A percentile compares a stretch with the other conserved stretches of the same genome.
Evolutionary conservation across 768 basidiomycete species (phyloP).

Genomic region (Pholiota microspora): DNA sequence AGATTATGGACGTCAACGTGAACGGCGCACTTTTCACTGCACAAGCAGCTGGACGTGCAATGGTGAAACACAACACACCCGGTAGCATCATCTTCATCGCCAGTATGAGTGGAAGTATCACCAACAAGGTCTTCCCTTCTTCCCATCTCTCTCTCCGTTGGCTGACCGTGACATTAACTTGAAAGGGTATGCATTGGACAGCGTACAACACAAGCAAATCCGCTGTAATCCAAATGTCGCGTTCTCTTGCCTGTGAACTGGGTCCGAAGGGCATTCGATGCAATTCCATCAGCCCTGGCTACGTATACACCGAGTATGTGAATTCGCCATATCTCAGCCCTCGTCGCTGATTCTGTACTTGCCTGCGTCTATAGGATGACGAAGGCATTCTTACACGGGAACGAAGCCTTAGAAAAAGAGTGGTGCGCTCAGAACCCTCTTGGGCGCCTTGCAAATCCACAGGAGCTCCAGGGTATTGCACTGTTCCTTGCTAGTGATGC

Average conservation of each 20-base stretch:
- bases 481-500: conserved; percentile 69
- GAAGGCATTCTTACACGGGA: conserved; percentile 33
- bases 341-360: background rate
- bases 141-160: too few species aligned
- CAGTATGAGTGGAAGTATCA: conserved; percentile 60
- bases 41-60: conserved; percentile 58
- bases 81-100: conserved; percentile 62
- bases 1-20: conserved; percentile 57
- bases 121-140: conserved; percentile 36
- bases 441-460: conserved; percentile 61
- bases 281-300: conserved; percentile 70
- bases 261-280: conserved; percentile 65
- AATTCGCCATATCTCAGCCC: background rate
- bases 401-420: conserved; percentile 52
- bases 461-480: conserved; percentile 67
- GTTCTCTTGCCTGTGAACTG: conserved; percentile 76
- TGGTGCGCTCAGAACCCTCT: conserved; percentile 65
- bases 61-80: conserved; percentile 42
- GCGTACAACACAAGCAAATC: conserved; percentile 75
- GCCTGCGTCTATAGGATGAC: conserved; percentile 19
- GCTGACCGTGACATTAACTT: too few species aligned
- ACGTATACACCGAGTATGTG: conserved; percentile 61
- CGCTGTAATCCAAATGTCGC: conserved; percentile 77
- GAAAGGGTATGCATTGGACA: conserved; percentile 52
- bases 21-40: conserved; percentile 58